These are phyloP conservation scores for Mycogone perniciosa DNA, from an alignment of 2,329 filamentous ascomycete species.

Conservation along the genomic window DNA sequence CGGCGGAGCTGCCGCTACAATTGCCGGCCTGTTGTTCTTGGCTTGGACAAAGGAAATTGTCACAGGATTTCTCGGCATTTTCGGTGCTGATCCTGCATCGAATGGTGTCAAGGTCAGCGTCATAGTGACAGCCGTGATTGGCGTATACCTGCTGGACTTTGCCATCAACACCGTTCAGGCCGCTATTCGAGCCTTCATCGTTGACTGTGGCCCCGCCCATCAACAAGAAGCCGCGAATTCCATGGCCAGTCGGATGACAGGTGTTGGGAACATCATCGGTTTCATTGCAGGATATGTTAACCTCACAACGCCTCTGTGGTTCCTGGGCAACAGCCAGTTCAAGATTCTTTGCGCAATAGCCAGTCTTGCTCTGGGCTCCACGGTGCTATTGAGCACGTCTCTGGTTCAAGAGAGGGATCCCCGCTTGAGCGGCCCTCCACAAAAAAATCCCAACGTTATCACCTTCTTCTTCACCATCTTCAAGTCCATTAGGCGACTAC, in stretches of 20 bases:
- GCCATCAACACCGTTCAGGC: slow-evolving; percentile 97
- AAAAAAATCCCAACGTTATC: slow-evolving; percentile 59
- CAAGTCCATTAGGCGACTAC: slow-evolving; percentile 68
- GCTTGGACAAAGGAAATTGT: slow-evolving; percentile 72
- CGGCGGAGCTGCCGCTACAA: slow-evolving; percentile 59
- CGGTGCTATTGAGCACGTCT: slow-evolving; percentile 63
- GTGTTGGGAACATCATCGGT: slow-evolving; percentile 83
- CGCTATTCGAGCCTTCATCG: slow-evolving; percentile 83
- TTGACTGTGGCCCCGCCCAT: slow-evolving; percentile 85
- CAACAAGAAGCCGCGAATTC: slow-evolving; percentile 92
- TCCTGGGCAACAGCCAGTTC: slow-evolving; percentile 83
- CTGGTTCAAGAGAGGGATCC: slow-evolving; percentile 76
- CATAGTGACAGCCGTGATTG: slow-evolving; percentile 73
- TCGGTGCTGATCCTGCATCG: slow-evolving; percentile 63
- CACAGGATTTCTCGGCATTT: slow-evolving; percentile 58
- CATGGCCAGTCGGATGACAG: slow-evolving; percentile 83
- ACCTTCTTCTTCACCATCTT: slow-evolving; percentile 76
- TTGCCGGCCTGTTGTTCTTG: slow-evolving; percentile 61
- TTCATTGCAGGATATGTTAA: slow-evolving; percentile 83
- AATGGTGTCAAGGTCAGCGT: slow-evolving; percentile 56
- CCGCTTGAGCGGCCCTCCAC: slow-evolving; percentile 57
- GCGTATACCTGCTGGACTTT: slow-evolving; percentile 89
- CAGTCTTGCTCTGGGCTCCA: slow-evolving; percentile 62
- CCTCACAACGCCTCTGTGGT: slow-evolving; percentile 67
- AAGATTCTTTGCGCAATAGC: slow-evolving; percentile 86